Conservation (phyloP, 2,329 filamentous ascomycete genomes). For the Monascus ruber region DNA sequence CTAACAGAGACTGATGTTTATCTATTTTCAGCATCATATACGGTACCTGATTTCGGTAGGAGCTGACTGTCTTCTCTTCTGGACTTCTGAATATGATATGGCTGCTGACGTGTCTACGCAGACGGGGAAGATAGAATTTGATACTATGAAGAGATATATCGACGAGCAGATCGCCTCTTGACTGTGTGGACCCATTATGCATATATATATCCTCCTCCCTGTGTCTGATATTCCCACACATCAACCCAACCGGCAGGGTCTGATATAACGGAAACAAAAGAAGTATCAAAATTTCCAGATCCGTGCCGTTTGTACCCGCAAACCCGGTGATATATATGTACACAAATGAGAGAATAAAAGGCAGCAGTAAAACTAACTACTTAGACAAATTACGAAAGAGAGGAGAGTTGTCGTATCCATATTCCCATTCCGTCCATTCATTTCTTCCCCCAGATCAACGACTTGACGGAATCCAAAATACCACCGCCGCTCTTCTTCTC, state of each 20-base stretch:
- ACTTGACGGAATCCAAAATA: conserved; percentile 27
- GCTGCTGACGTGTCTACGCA: conserved; percentile 7
- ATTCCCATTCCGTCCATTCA: conserved; percentile 3
- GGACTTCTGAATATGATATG: not conserved
- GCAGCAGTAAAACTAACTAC: not conserved
- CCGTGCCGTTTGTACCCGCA: not conserved
- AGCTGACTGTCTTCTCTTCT: not conserved
- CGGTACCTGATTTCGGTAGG: conserved; percentile 34
- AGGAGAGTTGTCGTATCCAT: not conserved
- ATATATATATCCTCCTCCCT: too few species aligned
- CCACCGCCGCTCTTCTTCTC: conserved; percentile 18
- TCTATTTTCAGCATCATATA: conserved; percentile 26
- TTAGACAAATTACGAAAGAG: not conserved
- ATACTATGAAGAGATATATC: conserved; percentile 36
- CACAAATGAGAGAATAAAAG: conserved; percentile 2
- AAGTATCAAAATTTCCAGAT: not conserved
- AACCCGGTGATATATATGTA: conserved; percentile 2
- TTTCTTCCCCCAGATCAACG: conserved; percentile 16
- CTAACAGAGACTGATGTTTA: not conserved
- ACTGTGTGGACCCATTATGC: too few species aligned
- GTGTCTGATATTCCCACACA: too few species aligned
- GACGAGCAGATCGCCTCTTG: conserved; percentile 26
- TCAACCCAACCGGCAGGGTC: too few species aligned
- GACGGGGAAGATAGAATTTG: conserved; percentile 37
- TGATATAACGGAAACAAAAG: not conserved